A percentile compares a stretch with the other conserved stretches of the same genome.
Conservation (phyloP, 805 yeast species). For the Pichia eremophila region DNA sequence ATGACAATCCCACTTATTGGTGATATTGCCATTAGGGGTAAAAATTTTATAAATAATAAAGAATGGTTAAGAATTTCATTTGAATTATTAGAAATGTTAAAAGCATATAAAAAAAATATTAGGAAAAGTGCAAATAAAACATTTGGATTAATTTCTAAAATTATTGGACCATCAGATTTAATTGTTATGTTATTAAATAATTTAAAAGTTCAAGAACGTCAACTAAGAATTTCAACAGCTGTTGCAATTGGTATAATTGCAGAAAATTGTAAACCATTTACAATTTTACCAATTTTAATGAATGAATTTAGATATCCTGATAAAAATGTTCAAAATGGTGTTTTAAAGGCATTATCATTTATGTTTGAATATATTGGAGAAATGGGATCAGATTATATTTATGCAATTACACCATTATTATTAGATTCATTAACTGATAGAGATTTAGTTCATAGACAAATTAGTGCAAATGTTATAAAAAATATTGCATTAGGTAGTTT, state of each 20-base stretch:
- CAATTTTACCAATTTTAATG: conserved; percentile 90
- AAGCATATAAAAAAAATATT: conserved; percentile 67
- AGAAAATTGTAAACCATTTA: conserved; percentile 83
- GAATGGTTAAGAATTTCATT: conserved; percentile 98
- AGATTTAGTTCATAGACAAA: conserved; percentile 89
- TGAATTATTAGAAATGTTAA: conserved; percentile 81
- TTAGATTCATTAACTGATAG: conserved; percentile 88
- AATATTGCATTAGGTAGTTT: conserved; percentile 73
- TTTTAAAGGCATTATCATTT: conserved; percentile 80
- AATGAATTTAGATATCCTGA: conserved; percentile 92
- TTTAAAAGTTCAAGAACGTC: conserved; percentile 89
- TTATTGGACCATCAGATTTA: conserved; percentile 95
- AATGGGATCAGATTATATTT: conserved; percentile 70
- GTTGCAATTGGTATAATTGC: conserved; percentile 98
- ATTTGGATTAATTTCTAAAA: conserved; percentile 83
- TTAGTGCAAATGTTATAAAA: conserved; percentile 80
- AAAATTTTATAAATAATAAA: conserved; percentile 76
- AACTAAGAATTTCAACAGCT: conserved; percentile 91
- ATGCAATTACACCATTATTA: conserved; percentile 65
- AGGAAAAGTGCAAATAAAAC: conserved; percentile 81
- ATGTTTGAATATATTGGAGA: conserved; percentile 88
- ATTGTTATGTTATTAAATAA: conserved; percentile 75
- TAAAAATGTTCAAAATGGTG: conserved; percentile 90
- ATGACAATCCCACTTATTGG: conserved; percentile 74
- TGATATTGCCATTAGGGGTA: conserved; percentile 65